These are phyloP conservation scores for Schwanniomyces vanrijiae DNA, from an alignment of 805 yeast genomes.

Conservation along the genomic window DNA sequence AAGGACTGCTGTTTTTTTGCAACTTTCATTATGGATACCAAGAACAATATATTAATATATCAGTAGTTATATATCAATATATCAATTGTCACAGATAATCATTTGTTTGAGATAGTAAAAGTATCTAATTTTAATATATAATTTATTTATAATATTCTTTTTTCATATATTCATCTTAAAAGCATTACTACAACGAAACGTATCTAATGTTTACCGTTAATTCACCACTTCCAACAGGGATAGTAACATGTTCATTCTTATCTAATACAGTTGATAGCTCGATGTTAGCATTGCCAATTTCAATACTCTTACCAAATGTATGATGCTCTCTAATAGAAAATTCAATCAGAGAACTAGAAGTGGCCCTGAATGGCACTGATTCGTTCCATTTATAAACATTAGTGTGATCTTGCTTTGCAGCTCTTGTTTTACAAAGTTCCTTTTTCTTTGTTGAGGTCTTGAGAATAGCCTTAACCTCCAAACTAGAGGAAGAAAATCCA, in stretches of 20 bases:
- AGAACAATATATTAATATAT: no score
- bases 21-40: background rate
- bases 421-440: constrained; percentile 65
- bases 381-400: constrained; percentile 63
- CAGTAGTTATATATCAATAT: no score
- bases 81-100: no score
- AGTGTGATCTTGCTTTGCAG: constrained; percentile 44
- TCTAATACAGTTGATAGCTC: constrained; percentile 51
- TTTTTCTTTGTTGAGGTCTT: constrained; percentile 48
- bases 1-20: background rate
- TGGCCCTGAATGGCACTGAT: constrained; percentile 63
- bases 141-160: background rate
- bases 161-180: constrained; percentile 5
- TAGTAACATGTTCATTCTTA: constrained; percentile 38
- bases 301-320: constrained; percentile 67
- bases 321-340: constrained; percentile 68
- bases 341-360: constrained; percentile 56
- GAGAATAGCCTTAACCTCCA: constrained; percentile 56
- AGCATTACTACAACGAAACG: constrained; percentile 7
- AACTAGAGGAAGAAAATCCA: constrained; percentile 34
- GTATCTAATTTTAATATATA: no score
- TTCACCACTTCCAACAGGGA: constrained; percentile 37
- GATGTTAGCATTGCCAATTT: constrained; percentile 59
- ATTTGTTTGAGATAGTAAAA: no score
- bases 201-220: constrained; percentile 42